These are phyloP conservation scores for Didymellaceae sp. DNA, from an alignment of 2,329 filamentous ascomycete genomes.

Conservation along the genomic window DNA sequence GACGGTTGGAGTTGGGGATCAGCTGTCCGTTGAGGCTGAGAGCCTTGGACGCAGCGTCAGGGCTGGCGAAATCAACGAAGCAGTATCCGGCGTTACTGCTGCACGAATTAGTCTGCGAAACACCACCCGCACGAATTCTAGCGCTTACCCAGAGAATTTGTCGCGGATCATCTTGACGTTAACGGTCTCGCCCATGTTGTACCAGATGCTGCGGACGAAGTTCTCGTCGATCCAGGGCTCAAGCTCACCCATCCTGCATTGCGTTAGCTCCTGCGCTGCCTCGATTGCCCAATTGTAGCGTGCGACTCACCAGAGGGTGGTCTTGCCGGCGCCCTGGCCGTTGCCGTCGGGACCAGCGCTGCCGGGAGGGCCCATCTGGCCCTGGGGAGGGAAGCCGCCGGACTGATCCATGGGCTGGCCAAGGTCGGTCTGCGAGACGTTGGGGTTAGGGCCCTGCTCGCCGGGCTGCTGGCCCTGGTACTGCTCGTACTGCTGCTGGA, in stretches of 20 bases:
- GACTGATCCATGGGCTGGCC: slow-evolving; percentile 64
- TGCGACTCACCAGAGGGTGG: slow-evolving; percentile 58
- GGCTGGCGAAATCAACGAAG: slow-evolving; percentile 88
- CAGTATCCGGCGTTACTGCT: slow-evolving; percentile 99
- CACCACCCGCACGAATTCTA: slow-evolving; percentile 11
- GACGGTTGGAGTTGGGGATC: slow-evolving; percentile 91
- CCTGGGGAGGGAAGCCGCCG: slow-evolving; percentile 56
- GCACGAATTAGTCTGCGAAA: slow-evolving; percentile 40
- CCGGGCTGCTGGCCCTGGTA: slow-evolving; percentile 66
- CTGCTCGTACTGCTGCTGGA: slow-evolving; percentile 69
- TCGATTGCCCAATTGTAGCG: slow-evolving; percentile 4
- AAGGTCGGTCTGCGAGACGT: slow-evolving; percentile 57
- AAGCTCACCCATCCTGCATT: slow-evolving; percentile 92
- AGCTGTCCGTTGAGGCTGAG: slow-evolving; percentile 85
- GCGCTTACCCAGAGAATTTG: slow-evolving; percentile 89
- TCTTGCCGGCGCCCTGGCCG: slow-evolving; percentile 55
- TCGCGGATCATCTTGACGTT: slow-evolving; percentile 99
- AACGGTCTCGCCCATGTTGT: slow-evolving; percentile 89
- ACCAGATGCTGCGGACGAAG: slow-evolving; percentile 95
- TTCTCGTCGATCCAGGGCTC: slow-evolving; percentile 99
- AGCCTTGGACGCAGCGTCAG: slow-evolving; percentile 88
- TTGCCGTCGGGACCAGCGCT: slow-evolving; percentile 44
- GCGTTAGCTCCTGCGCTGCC: slow-evolving; percentile 28
- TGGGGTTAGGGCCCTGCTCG: slow-evolving; percentile 55
- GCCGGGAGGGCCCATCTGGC: slow-evolving; percentile 54